These are phyloP conservation scores for Copromyces sp. DNA, from an alignment of 495 filamentous ascomycete genomes.

Conservation along the genomic window DNA sequence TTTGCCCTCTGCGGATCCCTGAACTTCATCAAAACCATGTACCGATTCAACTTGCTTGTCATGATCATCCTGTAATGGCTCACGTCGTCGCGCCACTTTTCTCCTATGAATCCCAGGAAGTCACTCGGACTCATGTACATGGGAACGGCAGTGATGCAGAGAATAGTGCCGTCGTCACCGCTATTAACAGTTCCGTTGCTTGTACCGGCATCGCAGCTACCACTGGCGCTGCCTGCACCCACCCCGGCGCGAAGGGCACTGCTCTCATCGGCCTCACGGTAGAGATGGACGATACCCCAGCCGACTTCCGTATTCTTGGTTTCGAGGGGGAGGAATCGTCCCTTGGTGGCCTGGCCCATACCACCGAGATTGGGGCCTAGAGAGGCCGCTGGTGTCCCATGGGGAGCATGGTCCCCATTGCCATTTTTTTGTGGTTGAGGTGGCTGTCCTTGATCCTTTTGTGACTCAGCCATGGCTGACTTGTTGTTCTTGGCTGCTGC, in stretches of 20 bases:
- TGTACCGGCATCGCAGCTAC: background rate
- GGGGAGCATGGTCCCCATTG: background rate
- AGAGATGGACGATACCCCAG: slow-evolving; percentile 91
- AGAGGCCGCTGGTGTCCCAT: slow-evolving; percentile 28
- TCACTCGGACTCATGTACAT: slow-evolving; percentile 86
- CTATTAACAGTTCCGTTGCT: slow-evolving; percentile 11
- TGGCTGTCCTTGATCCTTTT: background rate
- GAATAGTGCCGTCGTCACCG: slow-evolving; percentile 48
- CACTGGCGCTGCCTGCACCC: background rate
- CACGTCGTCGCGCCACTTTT: slow-evolving; percentile 77
- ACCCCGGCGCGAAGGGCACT: slow-evolving; percentile 23
- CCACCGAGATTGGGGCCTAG: slow-evolving; percentile 35
- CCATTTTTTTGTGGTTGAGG: background rate
- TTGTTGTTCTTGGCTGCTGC: background rate
- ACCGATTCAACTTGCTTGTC: slow-evolving; percentile 78
- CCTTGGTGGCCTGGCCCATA: slow-evolving; percentile 49
- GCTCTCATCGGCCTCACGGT: slow-evolving; percentile 67
- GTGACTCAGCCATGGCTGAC: slow-evolving; percentile 15
- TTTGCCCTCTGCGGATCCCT: slow-evolving; percentile 60
- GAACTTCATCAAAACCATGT: slow-evolving; percentile 98
- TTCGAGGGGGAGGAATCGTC: slow-evolving; percentile 63
- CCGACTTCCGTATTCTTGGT: slow-evolving; percentile 71
- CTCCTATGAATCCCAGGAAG: slow-evolving; percentile 85
- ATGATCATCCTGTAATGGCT: slow-evolving; percentile 94
- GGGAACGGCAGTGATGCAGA: slow-evolving; percentile 91